Conservation (phyloP, 2,329 filamentous ascomycete genomes). For the Knoxdaviesia proteae region DNA sequence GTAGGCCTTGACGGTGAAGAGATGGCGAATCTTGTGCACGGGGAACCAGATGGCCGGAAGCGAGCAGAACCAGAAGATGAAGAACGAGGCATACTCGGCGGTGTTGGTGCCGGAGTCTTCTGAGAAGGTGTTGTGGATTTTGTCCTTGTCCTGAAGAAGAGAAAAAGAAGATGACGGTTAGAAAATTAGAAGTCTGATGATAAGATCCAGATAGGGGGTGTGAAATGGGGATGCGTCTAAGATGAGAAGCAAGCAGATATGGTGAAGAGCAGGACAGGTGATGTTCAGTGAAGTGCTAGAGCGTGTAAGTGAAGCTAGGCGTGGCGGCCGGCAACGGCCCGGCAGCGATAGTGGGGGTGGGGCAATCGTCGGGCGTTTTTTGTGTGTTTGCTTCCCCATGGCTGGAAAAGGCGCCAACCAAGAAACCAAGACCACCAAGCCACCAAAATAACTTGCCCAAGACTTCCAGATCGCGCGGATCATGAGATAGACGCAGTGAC, state of each 20-base stretch:
- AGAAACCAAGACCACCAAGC: too few species aligned
- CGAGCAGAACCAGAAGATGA: constrained; percentile 67
- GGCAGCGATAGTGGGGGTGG: too few species aligned
- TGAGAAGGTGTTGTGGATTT: constrained; percentile 47
- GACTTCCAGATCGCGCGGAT: constrained; percentile 64
- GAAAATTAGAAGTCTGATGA: not conserved
- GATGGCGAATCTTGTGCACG: constrained; percentile 68
- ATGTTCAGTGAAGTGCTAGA: too few species aligned
- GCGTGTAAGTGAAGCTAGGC: too few species aligned
- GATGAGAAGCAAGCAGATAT: not conserved
- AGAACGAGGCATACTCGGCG: constrained; percentile 58
- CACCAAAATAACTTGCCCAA: constrained; percentile 23
- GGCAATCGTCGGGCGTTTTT: too few species aligned
- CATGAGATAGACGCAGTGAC: constrained; percentile 72
- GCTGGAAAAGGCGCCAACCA: too few species aligned
- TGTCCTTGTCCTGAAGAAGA: constrained; percentile 19
- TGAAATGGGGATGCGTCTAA: too few species aligned
- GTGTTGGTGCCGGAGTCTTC: constrained; percentile 49
- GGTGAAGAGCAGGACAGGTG: not conserved
- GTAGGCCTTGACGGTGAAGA: constrained; percentile 79
- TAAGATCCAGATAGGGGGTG: not conserved
- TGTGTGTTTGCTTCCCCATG: too few species aligned
- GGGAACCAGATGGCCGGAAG: constrained; percentile 78
- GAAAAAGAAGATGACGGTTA: not conserved
- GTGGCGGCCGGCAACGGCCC: too few species aligned